Evolutionary conservation across 306 rosid genomes (phyloP), one percentile per base, ranked within the genome.

Genomic region (Prosopis cineraria): DNA sequence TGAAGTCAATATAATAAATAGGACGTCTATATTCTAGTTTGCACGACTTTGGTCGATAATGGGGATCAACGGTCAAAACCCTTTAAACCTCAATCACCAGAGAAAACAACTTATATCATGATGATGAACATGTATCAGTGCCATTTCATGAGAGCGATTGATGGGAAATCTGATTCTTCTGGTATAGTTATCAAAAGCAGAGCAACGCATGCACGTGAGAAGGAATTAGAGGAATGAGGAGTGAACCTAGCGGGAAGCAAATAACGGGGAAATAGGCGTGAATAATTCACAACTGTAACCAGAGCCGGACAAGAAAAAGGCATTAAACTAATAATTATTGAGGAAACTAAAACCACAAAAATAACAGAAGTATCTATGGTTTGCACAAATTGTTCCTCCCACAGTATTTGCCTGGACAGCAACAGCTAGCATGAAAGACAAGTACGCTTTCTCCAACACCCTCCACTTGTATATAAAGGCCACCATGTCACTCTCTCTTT

Each of bases 381-480:
- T n/a, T 78, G 63, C 36, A 34, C n/a, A 60, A 14, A 60, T 31
- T 30, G 67, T 30, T 1, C 40, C 40, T 14, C 82, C 80, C 88
- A 80, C 65, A 25, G 77, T 33, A 80, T 88, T 80, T 88, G 65
- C 84, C 69, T 34, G 41, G 81, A 86, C 81, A 84, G 82, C 68
- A 79, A 86, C 82, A 75, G 71, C 81, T 82, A 72, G 77, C 76
- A 79, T 53, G 55, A 73, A 73, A 59, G 25, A 75, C 59, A 71
- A 75, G 5, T 16, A 3, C 81, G 68, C 53, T 7, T 13, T 24
- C 25, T 44, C 29, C 34, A 64, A 52, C 47, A 11, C 73, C 80
- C 2, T 36, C 65, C 79, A 81, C 75, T 78, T n/a, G 59, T 88
- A 88, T 91, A 88, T 84, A 91, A 85, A 75, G 86, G 82, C 74